phyloP scores from a whole-genome alignment of 257 asterid genomes.

The Jacaranda mimosifolia region DNA sequence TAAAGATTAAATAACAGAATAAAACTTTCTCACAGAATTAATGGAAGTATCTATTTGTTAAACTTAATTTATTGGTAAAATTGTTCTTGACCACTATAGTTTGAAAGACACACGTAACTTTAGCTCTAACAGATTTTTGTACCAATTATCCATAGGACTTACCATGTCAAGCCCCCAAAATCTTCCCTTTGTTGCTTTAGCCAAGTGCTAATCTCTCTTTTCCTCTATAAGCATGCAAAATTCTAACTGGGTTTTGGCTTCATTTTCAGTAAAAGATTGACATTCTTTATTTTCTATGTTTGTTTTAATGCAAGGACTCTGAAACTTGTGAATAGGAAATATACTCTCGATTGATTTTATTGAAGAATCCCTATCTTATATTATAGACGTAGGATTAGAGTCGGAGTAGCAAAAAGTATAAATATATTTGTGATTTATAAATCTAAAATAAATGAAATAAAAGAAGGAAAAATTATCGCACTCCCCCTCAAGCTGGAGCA shows the following conservation, averaged over 20 bases:
- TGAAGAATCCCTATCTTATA: too few species aligned
- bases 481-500: too few species aligned
- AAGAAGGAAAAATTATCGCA: too few species aligned
- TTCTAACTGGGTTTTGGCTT: not conserved
- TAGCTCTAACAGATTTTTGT: not conserved
- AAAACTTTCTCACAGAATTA: not conserved
- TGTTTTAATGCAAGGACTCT: too few species aligned
- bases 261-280: not conserved
- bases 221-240: not conserved
- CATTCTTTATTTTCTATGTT: not conserved
- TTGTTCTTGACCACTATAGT: conserved; percentile 8
- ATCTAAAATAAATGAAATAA: too few species aligned
- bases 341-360: too few species aligned
- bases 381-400: too few species aligned
- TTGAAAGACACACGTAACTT: not conserved
- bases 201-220: not conserved
- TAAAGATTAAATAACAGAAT: conserved; percentile 4
- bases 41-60: conserved; percentile 5
- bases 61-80: not conserved
- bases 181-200: not conserved
- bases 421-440: too few species aligned
- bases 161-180: not conserved
- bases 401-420: too few species aligned
- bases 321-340: too few species aligned
- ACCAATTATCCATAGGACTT: not conserved